These are phyloP conservation scores for Quercus parvula DNA, from an alignment of 306 rosid species.

Conservation along the genomic window DNA sequence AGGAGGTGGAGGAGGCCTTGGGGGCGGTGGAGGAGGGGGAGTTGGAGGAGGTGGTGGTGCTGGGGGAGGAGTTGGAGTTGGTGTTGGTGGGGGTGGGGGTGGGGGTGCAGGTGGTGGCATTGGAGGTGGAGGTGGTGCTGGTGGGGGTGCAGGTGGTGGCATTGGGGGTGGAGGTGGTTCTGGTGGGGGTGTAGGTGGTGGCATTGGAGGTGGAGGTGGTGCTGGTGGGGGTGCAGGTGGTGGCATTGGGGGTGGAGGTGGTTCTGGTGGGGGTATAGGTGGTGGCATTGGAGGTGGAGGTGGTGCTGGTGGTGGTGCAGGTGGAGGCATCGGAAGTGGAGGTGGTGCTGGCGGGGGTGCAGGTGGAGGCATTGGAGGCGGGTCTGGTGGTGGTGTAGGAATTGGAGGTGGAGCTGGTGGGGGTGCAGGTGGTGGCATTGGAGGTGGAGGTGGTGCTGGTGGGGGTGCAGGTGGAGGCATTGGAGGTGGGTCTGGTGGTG, in stretches of 20 bases:
- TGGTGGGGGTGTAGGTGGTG: too few species aligned
- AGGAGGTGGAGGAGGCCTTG: constrained; percentile 14
- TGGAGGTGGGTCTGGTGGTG: neutral
- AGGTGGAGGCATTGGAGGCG: constrained; percentile 16
- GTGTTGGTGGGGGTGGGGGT: neutral
- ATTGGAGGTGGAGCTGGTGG: neutral
- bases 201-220: neutral
- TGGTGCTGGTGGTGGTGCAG: neutral
- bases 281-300: too few species aligned
- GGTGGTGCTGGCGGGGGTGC: neutral
- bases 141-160: too few species aligned
- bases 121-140: neutral
- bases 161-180: too few species aligned
- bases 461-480: neutral
- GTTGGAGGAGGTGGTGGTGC: neutral
- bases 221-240: neutral
- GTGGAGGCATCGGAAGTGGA: neutral
- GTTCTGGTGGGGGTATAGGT: too few species aligned
- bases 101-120: neutral
- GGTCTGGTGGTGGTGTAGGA: neutral
- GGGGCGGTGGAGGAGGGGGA: neutral
- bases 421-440: constrained; percentile 15
- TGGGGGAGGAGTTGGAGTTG: neutral
- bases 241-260: neutral
- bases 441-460: constrained; percentile 8